Base-by-base conservation (phyloP, 1,139 yeast species). In the Geotrichum histeridarum region DNA sequence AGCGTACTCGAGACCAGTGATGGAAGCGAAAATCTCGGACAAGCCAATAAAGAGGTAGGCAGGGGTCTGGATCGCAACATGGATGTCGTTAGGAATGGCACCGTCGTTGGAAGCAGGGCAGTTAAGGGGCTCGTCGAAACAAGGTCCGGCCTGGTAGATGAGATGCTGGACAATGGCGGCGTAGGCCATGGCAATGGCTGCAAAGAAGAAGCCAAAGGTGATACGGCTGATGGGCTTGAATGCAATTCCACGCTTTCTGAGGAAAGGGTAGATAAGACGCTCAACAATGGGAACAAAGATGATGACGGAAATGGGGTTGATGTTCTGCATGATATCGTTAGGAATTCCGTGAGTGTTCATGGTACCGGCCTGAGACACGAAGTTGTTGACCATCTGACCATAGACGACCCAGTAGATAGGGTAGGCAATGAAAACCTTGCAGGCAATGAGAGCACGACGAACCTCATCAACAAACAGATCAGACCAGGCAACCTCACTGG, bases 101-200 rank as follows among this genome's bases (percentile, higher is more conserved):
- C 66, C 70, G 56, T 62, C 73, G 38, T 67, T 64, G 22, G 68
- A 67, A 54, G 67, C 73, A 59, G 56, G 62, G 63, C 73, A 76
- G 62, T 59, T 64, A 17, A 64, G 67, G 45, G 94, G 91, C 54
- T 65, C 61, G 58, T 82, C 79, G 63, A 82, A 88, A 77, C 95
- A 88, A 57, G 94, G 93, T 22, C 89, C 89, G 6, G 86, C 75
- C 48, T 72, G 67, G 73, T 89, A 89, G 59, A 90, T 83, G 66
- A 74, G 75, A 66, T 82, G 81, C 73, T 90, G 96, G 61, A 87
- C 77, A 44, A 86, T 83, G 14, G 95, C 93, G 54, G 95, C 94
- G 66, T 85, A 82, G 37, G 82, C 79, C 83, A 86, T 85, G 42
- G 95, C 79, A 43, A 77, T 64, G 7, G 90, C 70, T 53, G 84